Conservation (phyloP, 2,329 filamentous ascomycete genomes). For the Colletotrichum gigasporum region DNA sequence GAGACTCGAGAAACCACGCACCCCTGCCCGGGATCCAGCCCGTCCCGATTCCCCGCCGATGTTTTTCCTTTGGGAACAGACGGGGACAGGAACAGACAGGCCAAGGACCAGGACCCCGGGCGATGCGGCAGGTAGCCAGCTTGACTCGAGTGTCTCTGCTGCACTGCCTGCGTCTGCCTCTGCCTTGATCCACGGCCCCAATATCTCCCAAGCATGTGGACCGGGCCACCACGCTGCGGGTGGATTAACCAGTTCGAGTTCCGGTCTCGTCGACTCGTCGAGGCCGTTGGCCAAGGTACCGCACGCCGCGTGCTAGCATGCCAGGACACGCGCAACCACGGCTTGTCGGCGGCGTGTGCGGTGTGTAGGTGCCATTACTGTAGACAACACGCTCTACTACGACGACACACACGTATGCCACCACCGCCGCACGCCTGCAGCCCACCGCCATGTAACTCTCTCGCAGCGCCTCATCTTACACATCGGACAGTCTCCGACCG, state of each 20-base stretch:
- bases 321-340: background rate
- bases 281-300: slow-evolving; percentile 1
- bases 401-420: background rate
- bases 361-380: background rate
- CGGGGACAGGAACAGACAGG: slow-evolving; percentile 8
- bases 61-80: slow-evolving; percentile 26
- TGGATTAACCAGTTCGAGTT: slow-evolving; percentile 7
- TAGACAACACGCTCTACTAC: background rate
- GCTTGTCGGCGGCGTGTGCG: no score
- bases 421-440: slow-evolving; percentile 1
- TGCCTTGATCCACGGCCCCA: slow-evolving; percentile 19
- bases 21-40: slow-evolving; percentile 13
- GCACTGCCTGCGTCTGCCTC: slow-evolving; percentile 24
- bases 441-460: background rate
- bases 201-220: slow-evolving; percentile 23
- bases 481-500: slow-evolving; percentile 24
- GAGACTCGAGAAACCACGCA: background rate
- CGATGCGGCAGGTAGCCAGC: background rate
- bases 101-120: slow-evolving; percentile 10
- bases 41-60: slow-evolving; percentile 19
- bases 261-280: slow-evolving; percentile 6
- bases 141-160: slow-evolving; percentile 23
- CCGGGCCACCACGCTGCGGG: slow-evolving; percentile 11
- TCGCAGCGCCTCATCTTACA: background rate
- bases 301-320: background rate